Base-by-base conservation (phyloP, 495 filamentous ascomycete species). In the Hypoxylon fuscum region DNA sequence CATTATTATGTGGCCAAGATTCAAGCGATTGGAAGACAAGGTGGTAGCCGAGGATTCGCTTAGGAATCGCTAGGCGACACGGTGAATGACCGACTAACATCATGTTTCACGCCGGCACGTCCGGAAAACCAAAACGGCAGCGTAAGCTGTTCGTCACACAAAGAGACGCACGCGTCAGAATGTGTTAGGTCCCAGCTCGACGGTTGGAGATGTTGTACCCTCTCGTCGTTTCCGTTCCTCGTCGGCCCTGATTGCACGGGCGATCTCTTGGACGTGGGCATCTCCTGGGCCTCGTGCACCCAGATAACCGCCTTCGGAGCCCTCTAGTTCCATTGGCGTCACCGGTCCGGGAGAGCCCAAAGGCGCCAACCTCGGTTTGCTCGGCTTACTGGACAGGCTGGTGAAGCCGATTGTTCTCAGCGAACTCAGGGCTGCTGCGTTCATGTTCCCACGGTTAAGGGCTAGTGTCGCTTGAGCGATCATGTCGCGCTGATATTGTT, bases 261-360 rank as follows among this genome's bases (percentile, higher is more conserved):
- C 22, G 6, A 66, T 54, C 53, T 69, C 66, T 35, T 63, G 62
- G 9, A 63, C 29, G 15, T 67, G 59, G 10, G 34, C 42, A 32
- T 58, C 46, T 4, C 40, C 15, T 18, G 52, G 25, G 1, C 54
- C 61, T 10, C 59, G 63, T 10, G 59, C 67, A 10, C 40, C 64
- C 8, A 72, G 27, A 47, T 72, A 72, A 17, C 69, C 64, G 2
- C 60, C 57, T 29, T 59, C 59, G 5, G 61, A 50, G 20, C 59
- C 81, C 63, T 92, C 89, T 23, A 95, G 72, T 2, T 84, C 83
- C 70, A 95, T 80, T 0, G 91, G 90, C 1, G 91, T 93, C 34
- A 93, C 89, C 0, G 89, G 89, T 0, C 90, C 90, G 1, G 90
- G 89, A 40, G 88, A 91, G n/a, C 84, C 83, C 2, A 90, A 78